Conservation (phyloP, 164 flowering plant species). For the Berberis thunbergii region DNA sequence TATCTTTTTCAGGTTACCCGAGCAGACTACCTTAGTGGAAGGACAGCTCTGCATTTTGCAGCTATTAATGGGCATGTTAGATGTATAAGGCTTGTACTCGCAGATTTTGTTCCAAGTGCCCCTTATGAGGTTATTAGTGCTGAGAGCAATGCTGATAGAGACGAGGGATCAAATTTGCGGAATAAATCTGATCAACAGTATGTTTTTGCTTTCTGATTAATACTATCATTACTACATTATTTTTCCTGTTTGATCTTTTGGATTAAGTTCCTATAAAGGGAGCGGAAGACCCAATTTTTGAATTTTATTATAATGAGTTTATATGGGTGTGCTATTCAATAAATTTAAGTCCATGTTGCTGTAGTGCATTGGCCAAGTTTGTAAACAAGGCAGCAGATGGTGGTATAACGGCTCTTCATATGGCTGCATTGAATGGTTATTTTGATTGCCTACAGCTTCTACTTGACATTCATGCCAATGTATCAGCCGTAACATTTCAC, state of each 20-base stretch:
- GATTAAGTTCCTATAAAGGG: too few species aligned
- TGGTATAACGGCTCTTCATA: constrained; percentile 88
- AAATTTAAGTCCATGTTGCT: not conserved
- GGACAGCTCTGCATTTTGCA: constrained; percentile 94
- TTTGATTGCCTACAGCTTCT: constrained; percentile 86
- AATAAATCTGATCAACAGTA: constrained; percentile 47
- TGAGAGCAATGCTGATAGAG: constrained; percentile 19
- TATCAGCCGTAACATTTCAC: constrained; percentile 77
- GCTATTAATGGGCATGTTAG: constrained; percentile 87
- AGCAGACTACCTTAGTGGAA: constrained; percentile 91
- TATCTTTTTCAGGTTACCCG: constrained; percentile 48
- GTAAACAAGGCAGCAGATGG: constrained; percentile 95
- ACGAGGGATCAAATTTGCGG: constrained; percentile 29
- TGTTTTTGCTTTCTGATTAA: constrained; percentile 5
- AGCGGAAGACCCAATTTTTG: too few species aligned
- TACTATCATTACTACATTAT: not conserved
- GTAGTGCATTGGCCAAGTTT: constrained; percentile 55
- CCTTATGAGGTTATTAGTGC: constrained; percentile 42
- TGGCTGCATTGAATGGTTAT: constrained; percentile 93
- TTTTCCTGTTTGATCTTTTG: too few species aligned
- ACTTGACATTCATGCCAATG: constrained; percentile 72
- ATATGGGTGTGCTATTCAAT: not conserved
- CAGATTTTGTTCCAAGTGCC: constrained; percentile 79
- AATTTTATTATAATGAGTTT: not conserved
- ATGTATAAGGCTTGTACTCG: constrained; percentile 77